Conservation (phyloP, 441 rosid genomes). For the Gossypium gossypioides region DNA sequence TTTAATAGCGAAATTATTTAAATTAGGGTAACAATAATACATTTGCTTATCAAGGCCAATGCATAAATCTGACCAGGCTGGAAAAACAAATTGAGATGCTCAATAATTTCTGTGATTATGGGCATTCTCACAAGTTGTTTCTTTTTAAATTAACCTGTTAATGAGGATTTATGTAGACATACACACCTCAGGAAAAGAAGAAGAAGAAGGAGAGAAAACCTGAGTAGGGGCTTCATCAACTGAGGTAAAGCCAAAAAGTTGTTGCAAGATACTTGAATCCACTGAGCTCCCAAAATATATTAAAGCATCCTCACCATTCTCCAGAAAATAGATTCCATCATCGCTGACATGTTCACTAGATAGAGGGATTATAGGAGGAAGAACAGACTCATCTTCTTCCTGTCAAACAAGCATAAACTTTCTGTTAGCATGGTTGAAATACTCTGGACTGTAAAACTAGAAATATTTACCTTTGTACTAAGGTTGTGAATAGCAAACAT, state of each 20-base stretch:
- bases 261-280: conserved; percentile 47
- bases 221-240: conserved; percentile 55
- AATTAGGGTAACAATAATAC: background rate
- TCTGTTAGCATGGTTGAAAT: conserved; percentile 8
- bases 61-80: background rate
- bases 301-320: conserved; percentile 83
- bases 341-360: conserved; percentile 75
- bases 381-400: conserved; percentile 52
- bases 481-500: conserved; percentile 82
- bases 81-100: background rate
- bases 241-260: conserved; percentile 52
- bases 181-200: background rate
- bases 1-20: background rate
- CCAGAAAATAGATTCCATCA: conserved; percentile 91
- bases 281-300: conserved; percentile 68
- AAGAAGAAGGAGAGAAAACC: conserved; percentile 31
- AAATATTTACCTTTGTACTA: conserved; percentile 42
- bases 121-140: background rate
- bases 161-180: background rate
- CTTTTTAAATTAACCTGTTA: background rate
- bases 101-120: background rate
- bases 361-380: conserved; percentile 73
- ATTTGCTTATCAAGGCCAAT: background rate
- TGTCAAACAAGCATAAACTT: conserved; percentile 24
- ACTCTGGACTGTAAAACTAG: background rate